Percentiles rank a stretch among this genome's conserved stretches.
Evolutionary conservation across 306 rosid species (phyloP).

Genomic region (Psophocarpus tetragonolobus): DNA sequence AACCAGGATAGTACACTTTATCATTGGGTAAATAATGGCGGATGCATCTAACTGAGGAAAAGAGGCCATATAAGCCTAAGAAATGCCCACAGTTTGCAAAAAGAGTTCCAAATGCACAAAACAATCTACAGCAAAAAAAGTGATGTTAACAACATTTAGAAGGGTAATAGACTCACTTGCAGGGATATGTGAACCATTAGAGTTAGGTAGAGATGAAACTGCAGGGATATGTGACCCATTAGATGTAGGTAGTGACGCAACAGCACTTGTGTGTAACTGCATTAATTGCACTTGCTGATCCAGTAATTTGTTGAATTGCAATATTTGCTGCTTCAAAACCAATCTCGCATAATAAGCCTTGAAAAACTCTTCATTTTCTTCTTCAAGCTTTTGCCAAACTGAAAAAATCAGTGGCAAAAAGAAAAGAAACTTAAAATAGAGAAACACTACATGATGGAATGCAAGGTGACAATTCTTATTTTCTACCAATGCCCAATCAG

Average conservation of each 20-base stretch:
- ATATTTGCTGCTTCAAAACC: constrained; percentile 82
- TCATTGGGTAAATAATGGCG: not conserved
- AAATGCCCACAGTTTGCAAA: not conserved
- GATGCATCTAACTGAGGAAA: not conserved
- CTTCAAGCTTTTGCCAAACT: constrained; percentile 98
- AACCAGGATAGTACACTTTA: constrained; percentile 10
- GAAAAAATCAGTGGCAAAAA: constrained; percentile 35
- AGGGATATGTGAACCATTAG: constrained; percentile 81
- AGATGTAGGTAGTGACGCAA: constrained; percentile 59
- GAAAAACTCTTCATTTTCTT: constrained; percentile 89
- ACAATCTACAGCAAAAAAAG: not conserved
- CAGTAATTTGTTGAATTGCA: constrained; percentile 81
- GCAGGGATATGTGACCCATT: constrained; percentile 64
- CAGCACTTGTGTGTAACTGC: constrained; percentile 59
- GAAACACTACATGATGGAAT: not conserved
- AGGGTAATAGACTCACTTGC: constrained; percentile 48
- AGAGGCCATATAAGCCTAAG: not conserved
- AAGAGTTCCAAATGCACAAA: not conserved
- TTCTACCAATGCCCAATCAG: constrained; percentile 18
- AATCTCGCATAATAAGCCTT: constrained; percentile 82
- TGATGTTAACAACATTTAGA: constrained; percentile 2
- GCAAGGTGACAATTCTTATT: not conserved
- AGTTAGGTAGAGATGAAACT: constrained; percentile 36
- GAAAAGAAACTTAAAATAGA: constrained; percentile 11
- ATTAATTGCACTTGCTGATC: constrained; percentile 69